phyloP scores from a whole-genome alignment of 1,284 basidiomycete genomes.

The Phlebopus sp. region DNA sequence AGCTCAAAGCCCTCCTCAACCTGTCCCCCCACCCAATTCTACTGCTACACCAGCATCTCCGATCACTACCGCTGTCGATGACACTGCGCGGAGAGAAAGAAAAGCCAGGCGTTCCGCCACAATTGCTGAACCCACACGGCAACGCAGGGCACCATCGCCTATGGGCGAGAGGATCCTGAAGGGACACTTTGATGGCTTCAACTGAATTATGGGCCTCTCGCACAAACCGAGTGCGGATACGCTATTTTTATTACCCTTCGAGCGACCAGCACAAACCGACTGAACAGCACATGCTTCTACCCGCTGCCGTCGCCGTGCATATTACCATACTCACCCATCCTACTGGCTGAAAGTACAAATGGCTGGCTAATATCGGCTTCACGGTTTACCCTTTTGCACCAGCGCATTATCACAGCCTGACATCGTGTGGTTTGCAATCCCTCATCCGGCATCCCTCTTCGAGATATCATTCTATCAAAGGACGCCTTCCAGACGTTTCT shows the following conservation, averaged over 20 bases:
- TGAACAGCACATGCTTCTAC: too few species aligned
- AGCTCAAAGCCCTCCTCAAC: constrained; percentile 33
- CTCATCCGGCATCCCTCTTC: too few species aligned
- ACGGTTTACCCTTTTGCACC: too few species aligned
- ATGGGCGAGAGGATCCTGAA: constrained; percentile 83
- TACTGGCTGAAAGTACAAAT: too few species aligned
- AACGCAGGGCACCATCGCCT: constrained; percentile 71
- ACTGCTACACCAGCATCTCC: constrained; percentile 23
- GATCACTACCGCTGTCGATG: constrained; percentile 10
- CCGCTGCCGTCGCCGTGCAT: too few species aligned
- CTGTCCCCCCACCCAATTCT: constrained; percentile 47
- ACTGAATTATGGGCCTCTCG: constrained; percentile 34
- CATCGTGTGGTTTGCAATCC: too few species aligned
- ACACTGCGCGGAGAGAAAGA: constrained; percentile 20
- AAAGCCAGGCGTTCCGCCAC: constrained; percentile 62
- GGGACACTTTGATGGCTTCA: constrained; percentile 81
- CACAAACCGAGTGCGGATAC: neutral
- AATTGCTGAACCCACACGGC: constrained; percentile 43
- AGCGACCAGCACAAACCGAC: too few species aligned
- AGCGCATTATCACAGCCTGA: too few species aligned
- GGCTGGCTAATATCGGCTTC: too few species aligned
- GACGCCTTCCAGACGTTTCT: too few species aligned
- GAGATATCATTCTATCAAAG: too few species aligned
- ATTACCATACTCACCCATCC: too few species aligned
- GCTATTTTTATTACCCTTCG: constrained; percentile 4